These are phyloP conservation scores for Cercospora sp. DNA, from an alignment of 2,329 filamentous ascomycete genomes.

Conservation along the genomic window DNA sequence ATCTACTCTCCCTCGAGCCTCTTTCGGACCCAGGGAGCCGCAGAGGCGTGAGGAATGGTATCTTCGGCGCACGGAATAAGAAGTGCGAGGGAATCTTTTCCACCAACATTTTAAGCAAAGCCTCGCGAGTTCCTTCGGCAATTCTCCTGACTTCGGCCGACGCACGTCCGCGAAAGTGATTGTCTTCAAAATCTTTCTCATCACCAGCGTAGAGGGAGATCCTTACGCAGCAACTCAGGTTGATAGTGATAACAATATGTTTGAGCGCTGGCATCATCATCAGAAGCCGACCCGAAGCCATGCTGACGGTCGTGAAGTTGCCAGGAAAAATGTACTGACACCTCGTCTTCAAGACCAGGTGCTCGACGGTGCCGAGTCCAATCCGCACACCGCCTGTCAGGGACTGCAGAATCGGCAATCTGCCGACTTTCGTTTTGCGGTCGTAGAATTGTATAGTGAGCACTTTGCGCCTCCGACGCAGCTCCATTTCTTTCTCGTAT, in stretches of 20 bases:
- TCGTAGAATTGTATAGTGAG: neutral
- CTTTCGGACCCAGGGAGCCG: neutral
- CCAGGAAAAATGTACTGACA: neutral
- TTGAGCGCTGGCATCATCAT: neutral
- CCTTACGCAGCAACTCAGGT: neutral
- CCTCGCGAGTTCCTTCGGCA: neutral
- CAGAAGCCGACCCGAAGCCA: neutral
- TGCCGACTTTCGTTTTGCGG: neutral
- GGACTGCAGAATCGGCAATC: neutral
- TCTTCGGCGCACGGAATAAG: neutral
- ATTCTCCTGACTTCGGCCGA: neutral
- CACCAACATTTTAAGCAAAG: neutral
- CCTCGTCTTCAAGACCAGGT: neutral
- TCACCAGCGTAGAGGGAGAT: neutral
- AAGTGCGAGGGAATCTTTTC: neutral
- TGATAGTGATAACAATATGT: neutral
- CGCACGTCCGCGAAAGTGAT: neutral
- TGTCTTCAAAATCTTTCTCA: neutral
- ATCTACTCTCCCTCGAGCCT: neutral
- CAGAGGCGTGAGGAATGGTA: neutral
- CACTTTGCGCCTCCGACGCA: neutral
- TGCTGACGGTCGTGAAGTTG: neutral
- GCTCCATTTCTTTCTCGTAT: neutral
- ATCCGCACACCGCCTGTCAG: neutral
- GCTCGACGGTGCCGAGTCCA: neutral